Evolutionary conservation across 225 moss, liverwort and hornwort species (phyloP).

Genomic region (Neckera pumila): DNA sequence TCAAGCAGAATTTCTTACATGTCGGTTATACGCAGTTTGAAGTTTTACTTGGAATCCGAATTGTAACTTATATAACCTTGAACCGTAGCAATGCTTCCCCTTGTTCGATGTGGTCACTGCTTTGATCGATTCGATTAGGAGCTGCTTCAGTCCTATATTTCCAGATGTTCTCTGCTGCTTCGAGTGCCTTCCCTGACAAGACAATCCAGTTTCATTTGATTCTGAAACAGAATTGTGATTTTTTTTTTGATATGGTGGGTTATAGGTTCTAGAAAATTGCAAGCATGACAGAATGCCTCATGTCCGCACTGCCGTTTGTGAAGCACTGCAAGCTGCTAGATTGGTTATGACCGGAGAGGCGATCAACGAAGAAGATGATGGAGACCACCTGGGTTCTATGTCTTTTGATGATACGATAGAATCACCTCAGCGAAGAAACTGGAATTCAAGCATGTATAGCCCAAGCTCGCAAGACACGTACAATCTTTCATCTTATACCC

Average conservation of each 20-base stretch:
- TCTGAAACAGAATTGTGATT: background rate
- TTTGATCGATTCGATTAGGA: background rate
- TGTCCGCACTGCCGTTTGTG: constrained; percentile 61
- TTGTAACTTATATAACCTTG: background rate
- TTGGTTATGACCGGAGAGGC: constrained; percentile 11
- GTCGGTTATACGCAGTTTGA: background rate
- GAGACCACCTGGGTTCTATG: background rate
- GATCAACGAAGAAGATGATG: background rate
- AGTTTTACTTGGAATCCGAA: background rate
- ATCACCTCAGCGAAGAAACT: constrained; percentile 13
- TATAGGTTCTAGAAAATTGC: constrained; percentile 57
- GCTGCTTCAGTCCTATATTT: background rate
- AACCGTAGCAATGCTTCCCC: background rate
- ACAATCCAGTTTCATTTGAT: background rate
- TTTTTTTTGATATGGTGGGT: background rate
- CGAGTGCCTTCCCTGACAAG: background rate
- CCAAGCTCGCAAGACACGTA: constrained; percentile 30
- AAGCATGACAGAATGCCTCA: constrained; percentile 66
- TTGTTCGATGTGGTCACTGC: background rate
- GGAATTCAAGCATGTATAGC: constrained; percentile 24
- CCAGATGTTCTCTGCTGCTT: background rate
- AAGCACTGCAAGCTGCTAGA: constrained; percentile 65
- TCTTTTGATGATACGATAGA: background rate
- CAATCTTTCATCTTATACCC: constrained; percentile 27
- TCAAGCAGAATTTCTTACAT: background rate